These are phyloP conservation scores for Micromonas commoda DNA, from an alignment of 139 green algal species.

Conservation along the genomic window DNA sequence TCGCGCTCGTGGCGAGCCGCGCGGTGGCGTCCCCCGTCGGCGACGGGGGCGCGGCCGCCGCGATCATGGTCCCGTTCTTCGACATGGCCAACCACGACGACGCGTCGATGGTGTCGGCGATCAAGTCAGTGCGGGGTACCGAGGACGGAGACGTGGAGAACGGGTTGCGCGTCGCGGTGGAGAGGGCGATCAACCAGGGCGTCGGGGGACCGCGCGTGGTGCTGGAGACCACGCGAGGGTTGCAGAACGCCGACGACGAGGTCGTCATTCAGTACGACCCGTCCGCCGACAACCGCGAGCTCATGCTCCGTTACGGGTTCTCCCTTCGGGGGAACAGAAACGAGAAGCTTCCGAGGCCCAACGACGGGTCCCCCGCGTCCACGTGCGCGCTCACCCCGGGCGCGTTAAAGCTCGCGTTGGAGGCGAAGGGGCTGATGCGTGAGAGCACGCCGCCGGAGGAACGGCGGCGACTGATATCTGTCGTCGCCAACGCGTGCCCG, in stretches of 20 bases:
- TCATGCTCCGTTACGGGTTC: conserved; percentile 17
- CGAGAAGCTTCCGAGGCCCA: background rate
- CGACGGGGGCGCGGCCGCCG: background rate
- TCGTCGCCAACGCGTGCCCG: background rate
- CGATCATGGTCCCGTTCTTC: conserved; percentile 10
- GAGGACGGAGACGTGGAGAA: background rate
- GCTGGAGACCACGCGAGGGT: background rate
- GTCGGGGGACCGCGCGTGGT: background rate
- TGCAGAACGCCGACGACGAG: background rate
- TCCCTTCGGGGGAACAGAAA: background rate
- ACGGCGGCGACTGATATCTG: background rate
- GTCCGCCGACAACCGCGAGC: background rate
- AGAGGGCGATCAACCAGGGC: background rate
- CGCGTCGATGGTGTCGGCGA: background rate
- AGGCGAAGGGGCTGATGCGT: background rate
- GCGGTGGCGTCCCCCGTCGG: conserved; percentile 7
- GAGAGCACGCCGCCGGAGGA: background rate
- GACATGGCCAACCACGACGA: conserved; percentile 24
- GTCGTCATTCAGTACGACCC: conserved; percentile 3
- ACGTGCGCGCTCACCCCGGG: background rate
- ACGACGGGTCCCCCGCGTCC: background rate
- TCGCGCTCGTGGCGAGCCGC: background rate
- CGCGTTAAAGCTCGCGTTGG: background rate
- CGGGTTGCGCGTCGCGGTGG: background rate
- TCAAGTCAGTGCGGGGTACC: conserved; percentile 13